A percentile compares a stretch with the other conserved stretches of the same genome.
phyloP scores from a whole-genome alignment of 2,329 filamentous ascomycete genomes.

The Aureobasidium lini region DNA sequence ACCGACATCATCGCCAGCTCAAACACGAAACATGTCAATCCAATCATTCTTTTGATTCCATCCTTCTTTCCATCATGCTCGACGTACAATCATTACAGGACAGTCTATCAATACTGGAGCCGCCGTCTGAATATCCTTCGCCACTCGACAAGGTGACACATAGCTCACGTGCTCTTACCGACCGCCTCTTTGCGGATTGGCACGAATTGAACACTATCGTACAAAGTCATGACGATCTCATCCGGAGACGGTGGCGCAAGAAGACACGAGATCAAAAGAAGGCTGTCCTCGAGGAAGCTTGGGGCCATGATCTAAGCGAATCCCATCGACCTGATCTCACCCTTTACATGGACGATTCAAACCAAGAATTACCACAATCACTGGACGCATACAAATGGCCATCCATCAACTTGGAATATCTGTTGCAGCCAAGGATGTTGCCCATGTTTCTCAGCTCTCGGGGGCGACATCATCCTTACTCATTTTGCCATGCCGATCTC shows the following conservation, averaged over 20 bases:
- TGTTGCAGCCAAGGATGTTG: conserved; percentile 38
- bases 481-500: background rate
- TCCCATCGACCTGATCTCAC: conserved; percentile 47
- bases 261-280: conserved; percentile 42
- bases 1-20: conserved; percentile 2
- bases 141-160: background rate
- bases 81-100: background rate
- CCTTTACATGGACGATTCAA: conserved; percentile 21
- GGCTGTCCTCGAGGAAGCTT: conserved; percentile 39
- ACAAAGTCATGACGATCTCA: conserved; percentile 42
- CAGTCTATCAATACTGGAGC: background rate
- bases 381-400: conserved; percentile 42
- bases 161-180: background rate
- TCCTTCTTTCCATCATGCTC: background rate
- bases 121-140: background rate
- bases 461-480: conserved; percentile 38
- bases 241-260: conserved; percentile 50
- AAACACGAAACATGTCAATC: background rate
- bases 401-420: conserved; percentile 51
- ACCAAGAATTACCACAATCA: conserved; percentile 15
- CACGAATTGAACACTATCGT: conserved; percentile 36
- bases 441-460: conserved; percentile 47
- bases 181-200: conserved; percentile 31
- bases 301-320: conserved; percentile 41
- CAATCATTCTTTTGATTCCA: background rate